Base-by-base conservation (phyloP, 441 rosid genomes). In the Populus hybrid region DNA sequence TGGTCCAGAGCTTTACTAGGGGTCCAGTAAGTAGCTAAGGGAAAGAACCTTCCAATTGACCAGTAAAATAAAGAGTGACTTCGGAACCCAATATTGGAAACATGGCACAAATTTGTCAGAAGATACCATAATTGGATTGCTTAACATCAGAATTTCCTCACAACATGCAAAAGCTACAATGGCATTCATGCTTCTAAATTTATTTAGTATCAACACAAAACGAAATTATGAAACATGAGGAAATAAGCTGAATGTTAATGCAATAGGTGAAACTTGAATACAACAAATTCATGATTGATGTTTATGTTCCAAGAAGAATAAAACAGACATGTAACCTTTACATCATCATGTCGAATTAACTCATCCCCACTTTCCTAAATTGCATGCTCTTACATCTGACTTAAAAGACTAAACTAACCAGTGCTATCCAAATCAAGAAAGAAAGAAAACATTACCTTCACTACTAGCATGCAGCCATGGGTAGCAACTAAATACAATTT, bases 401-500 rank as follows among this genome's bases (percentile, higher is more conserved):
- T 65, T 70, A 26, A 74, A 64, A 38, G 77, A 46, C 7, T 77
- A 57, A 77, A 69, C 2, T 75, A 42, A 66, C n/a, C 16, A 57
- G 40, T 53, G 5, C 11, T 18, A 40, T 61, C n/a, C 30, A 70
- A 50, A 36, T 18, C 21, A 69, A 64, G 74, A 78, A 36, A 69
- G 12, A 71, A 63, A 40, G 32, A 72, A 30, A 74, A 70, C 69
- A 76, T 67, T 83, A 96, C 99, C 99, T 93, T 96, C 99, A 79
- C 88, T 84, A 66, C 94, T 88, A 71, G 99, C 98, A 88, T 93
- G 99, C 72, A 96, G 65, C 97, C 95, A 96, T 59, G 99, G 98
- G 83, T 91, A 94, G 84, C 94, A 94, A 74, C 87, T 85, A 80
- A 90, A 92, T 75, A 96, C 81, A 78, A 92, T 76, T 86, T 93